Evolutionary conservation across 2,329 filamentous ascomycete genomes (phyloP), one percentile per base, ranked within the genome.

Genomic region (Clathrospora elynae): DNA sequence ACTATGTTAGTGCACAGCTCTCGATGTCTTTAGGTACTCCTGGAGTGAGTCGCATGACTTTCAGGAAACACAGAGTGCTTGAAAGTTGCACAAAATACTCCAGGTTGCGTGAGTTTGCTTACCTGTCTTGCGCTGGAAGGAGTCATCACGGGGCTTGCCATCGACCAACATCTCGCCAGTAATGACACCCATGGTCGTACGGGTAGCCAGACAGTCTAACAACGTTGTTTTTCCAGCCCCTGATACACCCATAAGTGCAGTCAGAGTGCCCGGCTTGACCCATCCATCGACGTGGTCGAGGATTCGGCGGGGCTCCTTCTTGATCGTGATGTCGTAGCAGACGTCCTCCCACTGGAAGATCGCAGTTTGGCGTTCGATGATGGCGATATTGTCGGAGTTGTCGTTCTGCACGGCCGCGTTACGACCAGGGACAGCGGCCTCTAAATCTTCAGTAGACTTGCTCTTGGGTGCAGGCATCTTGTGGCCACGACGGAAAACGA

Each of bases 211-310:
- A 23, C 88, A 88, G 70, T 96, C 88, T 20, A 96, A 75, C 18
- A 96, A 80, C 1, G 91, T 96, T 0, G 91, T 96, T 71, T 96
- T 96, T 45, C 91, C 91, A n/a, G 91, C 91, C 55, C 91, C 90
- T 20, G 87, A 90, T 6, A 91, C 88, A 73, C 90, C 88, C 90
- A 96, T 96, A 3, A 95, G 77, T 25, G 89, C 90, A 9, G 90
- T 67, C 38, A 95, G 70, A 11, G 89, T 95, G 46, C 91, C 91
- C 3, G 91, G 91, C 71, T 95, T 93, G 46, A 96, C 90, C 88
- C 89, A 96, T 23, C 91, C 91, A 62, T 95, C 87, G 9, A 96
- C 88, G 50, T 93, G 77, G 59, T 96, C 85, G 46, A 96, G 75
- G 59, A 96, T 87, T 29, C 86, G 83, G 11, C 90, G 81, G 1